A percentile compares a stretch with the other conserved stretches of the same genome.
Evolutionary conservation across 371 early-diverging fungal genomes (phyloP).

Genomic region (Mucor ambiguus): DNA sequence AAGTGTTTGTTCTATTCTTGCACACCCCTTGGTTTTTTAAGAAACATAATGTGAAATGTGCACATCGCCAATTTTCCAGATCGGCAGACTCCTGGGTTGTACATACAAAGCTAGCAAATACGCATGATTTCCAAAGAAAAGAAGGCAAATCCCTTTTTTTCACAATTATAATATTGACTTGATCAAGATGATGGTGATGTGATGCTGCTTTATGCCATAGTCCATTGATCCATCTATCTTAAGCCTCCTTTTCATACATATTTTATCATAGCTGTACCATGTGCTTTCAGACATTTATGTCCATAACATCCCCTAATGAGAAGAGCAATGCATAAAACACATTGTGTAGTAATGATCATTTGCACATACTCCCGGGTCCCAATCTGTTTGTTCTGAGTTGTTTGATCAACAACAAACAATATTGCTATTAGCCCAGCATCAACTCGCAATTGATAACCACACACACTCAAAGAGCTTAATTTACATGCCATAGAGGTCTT

Average conservation of each 20-base stretch:
- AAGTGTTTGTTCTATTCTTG: conserved; percentile 5
- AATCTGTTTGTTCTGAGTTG: not conserved
- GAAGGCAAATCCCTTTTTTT: not conserved
- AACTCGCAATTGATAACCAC: not conserved
- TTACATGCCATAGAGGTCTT: not conserved
- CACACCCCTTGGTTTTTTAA: not conserved
- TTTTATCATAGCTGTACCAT: not conserved
- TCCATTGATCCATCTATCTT: not conserved
- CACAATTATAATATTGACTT: no score
- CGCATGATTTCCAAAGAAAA: not conserved
- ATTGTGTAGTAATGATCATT: no score
- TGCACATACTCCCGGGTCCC: not conserved
- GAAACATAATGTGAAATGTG: not conserved
- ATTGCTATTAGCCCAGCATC: not conserved
- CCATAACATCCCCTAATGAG: not conserved
- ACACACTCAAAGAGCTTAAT: not conserved
- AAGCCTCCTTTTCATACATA: not conserved
- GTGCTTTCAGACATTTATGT: not conserved
- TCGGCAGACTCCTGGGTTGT: not conserved
- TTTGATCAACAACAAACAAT: not conserved
- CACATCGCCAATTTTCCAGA: not conserved
- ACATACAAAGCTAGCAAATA: not conserved
- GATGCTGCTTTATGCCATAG: not conserved
- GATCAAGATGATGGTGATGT: not conserved
- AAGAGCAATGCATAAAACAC: not conserved